These are phyloP conservation scores for Boletus subcaerulescens DNA, from an alignment of 768 basidiomycete species.

Conservation along the genomic window DNA sequence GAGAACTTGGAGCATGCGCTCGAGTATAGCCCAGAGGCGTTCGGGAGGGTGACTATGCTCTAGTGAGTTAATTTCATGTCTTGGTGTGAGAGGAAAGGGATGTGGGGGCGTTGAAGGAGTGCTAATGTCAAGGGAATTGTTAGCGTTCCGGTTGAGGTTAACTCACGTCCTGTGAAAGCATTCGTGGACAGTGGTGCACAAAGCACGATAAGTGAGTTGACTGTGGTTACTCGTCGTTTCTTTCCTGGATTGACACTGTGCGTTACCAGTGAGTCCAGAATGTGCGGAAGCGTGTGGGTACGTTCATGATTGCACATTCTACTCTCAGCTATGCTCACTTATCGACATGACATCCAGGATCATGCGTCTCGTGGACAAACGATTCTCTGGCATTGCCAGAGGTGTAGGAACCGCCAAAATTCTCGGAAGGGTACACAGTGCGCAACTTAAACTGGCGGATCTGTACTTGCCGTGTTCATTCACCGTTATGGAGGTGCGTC, in stretches of 20 bases:
- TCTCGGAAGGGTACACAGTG: conserved; percentile 89
- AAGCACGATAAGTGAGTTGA: conserved; percentile 82
- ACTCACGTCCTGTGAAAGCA: conserved; percentile 85
- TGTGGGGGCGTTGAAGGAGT: neutral
- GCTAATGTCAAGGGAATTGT: conserved; percentile 10
- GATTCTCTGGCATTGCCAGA: conserved; percentile 84
- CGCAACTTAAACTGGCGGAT: conserved; percentile 85
- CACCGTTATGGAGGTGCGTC: conserved; percentile 86
- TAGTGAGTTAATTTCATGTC: conserved; percentile 59
- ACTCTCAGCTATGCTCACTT: neutral
- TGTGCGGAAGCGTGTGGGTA: conserved; percentile 90
- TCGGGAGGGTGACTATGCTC: conserved; percentile 94
- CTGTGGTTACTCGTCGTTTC: neutral
- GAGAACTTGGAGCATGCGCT: conserved; percentile 95
- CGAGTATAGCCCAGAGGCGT: conserved; percentile 90
- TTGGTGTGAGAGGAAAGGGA: neutral
- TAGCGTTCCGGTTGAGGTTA: conserved; percentile 91
- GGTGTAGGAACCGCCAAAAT: conserved; percentile 96
- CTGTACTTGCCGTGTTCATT: conserved; percentile 86
- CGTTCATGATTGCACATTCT: conserved; percentile 23
- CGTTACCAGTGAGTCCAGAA: conserved; percentile 75
- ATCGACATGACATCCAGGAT: conserved; percentile 46
- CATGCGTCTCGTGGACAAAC: conserved; percentile 88
- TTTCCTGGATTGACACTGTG: neutral
- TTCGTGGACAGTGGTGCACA: conserved; percentile 99